Evolutionary conservation across 768 basidiomycete species (phyloP).

Genomic region (Phylloporus rhodoxanthus): DNA sequence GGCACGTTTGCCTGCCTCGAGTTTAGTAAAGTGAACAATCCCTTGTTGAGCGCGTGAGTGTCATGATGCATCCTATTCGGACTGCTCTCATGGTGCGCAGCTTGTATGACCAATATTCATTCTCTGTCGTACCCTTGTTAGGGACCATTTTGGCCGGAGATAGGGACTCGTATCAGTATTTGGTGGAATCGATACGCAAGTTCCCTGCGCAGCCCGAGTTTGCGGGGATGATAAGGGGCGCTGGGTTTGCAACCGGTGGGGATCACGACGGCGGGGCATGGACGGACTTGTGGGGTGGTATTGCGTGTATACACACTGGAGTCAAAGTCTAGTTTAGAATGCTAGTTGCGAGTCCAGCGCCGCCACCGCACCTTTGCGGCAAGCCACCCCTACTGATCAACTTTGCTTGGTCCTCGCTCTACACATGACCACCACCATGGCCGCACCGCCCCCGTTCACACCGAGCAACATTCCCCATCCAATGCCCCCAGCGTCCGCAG

Average conservation of each 20-base stretch:
- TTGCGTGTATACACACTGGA: slow-evolving; percentile 79
- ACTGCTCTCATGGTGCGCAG: slow-evolving; percentile 37
- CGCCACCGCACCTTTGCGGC: slow-evolving; percentile 26
- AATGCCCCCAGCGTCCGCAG: slow-evolving; percentile 64
- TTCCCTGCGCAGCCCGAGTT: slow-evolving; percentile 89
- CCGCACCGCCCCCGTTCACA: slow-evolving; percentile 27
- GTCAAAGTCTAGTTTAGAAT: slow-evolving; percentile 59
- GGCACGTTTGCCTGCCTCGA: slow-evolving; percentile 94
- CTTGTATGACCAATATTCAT: slow-evolving; percentile 91
- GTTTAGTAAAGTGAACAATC: slow-evolving; percentile 89
- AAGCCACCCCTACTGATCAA: slow-evolving; percentile 12
- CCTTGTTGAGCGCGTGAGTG: slow-evolving; percentile 77
- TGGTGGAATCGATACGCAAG: slow-evolving; percentile 93
- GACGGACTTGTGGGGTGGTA: slow-evolving; percentile 81
- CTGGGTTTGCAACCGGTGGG: slow-evolving; percentile 71
- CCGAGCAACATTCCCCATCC: slow-evolving; percentile 32
- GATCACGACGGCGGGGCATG: slow-evolving; percentile 80
- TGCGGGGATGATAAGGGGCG: slow-evolving; percentile 80
- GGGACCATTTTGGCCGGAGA: slow-evolving; percentile 98
- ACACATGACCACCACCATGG: slow-evolving; percentile 31
- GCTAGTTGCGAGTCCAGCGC: slow-evolving; percentile 16
- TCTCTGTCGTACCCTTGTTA: slow-evolving; percentile 88
- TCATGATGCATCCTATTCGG: not conserved
- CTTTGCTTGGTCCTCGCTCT: slow-evolving; percentile 6
- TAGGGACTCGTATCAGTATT: slow-evolving; percentile 91